A percentile compares a stretch with the other conserved stretches of the same genome.
phyloP scores from a whole-genome alignment of 2,329 filamentous ascomycete species.

The Trichoderma arundinaceum region DNA sequence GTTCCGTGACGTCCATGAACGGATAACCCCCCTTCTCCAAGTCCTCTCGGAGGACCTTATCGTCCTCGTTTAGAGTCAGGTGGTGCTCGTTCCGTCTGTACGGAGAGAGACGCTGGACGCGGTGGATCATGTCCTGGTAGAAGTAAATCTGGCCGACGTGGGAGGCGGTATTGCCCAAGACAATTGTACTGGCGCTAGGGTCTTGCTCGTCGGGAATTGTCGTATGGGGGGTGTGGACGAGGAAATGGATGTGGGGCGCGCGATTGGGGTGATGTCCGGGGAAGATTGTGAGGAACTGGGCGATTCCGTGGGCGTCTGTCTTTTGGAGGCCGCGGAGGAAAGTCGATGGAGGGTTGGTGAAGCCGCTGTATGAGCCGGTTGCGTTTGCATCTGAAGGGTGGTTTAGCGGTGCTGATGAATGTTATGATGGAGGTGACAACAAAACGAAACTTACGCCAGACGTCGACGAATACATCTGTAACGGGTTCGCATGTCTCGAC shows the following conservation, averaged over 20 bases:
- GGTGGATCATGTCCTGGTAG: background rate
- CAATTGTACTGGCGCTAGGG: background rate
- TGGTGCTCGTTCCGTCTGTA: background rate
- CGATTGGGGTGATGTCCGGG: conserved; percentile 52
- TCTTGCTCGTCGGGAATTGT: background rate
- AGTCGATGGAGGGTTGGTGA: conserved; percentile 44
- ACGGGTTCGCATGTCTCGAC: conserved; percentile 52
- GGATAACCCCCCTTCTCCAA: background rate
- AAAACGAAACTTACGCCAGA: conserved; percentile 44
- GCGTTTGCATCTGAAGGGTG: conserved; percentile 47
- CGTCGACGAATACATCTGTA: conserved; percentile 48
- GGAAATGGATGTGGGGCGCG: conserved; percentile 50
- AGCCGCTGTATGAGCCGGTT: conserved; percentile 53
- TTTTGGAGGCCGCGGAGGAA: conserved; percentile 50
- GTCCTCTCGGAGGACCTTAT: background rate
- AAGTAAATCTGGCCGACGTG: too few relatives aligned
- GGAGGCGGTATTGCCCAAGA: background rate
- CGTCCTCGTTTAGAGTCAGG: background rate
- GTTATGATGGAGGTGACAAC: background rate
- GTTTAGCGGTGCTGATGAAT: background rate
- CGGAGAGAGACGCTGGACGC: background rate
- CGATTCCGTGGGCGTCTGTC: conserved; percentile 49
- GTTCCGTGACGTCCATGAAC: conserved; percentile 1
- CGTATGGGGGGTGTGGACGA: conserved; percentile 34
- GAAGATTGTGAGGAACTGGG: conserved; percentile 50